Percentiles rank a stretch among this genome's conserved stretches.
Conservation (phyloP, 192 early-diverging fungal genomes). For the Coemansia furcata region DNA sequence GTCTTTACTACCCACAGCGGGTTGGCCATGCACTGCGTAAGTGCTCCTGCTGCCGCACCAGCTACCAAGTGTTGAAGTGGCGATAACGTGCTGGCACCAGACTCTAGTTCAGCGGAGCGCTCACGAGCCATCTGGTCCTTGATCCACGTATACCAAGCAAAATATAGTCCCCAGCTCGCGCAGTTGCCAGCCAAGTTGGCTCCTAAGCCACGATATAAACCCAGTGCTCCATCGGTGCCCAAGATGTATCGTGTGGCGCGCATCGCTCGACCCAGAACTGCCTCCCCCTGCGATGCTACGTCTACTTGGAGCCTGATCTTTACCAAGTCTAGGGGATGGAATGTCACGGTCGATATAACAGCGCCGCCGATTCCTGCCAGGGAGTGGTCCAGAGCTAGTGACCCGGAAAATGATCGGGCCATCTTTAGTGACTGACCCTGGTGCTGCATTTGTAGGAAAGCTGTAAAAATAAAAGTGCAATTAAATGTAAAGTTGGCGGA, state of each 20-base stretch:
- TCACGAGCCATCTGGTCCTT: slow-evolving; percentile 45
- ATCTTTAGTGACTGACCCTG: slow-evolving; percentile 15
- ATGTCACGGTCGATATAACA: slow-evolving; percentile 69
- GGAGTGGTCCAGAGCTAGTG: slow-evolving; percentile 71
- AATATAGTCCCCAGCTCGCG: slow-evolving; percentile 96
- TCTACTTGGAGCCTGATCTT: slow-evolving; percentile 91
- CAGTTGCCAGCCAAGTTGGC: slow-evolving; percentile 91
- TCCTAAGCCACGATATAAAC: slow-evolving; percentile 87
- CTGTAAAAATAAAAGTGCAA: neutral
- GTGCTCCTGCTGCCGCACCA: slow-evolving; percentile 72
- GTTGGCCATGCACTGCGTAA: slow-evolving; percentile 72
- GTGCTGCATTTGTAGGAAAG: slow-evolving; percentile 6
- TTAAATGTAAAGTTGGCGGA: neutral
- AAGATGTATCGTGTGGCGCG: slow-evolving; percentile 61
- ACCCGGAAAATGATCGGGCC: slow-evolving; percentile 45
- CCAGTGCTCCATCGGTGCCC: slow-evolving; percentile 59
- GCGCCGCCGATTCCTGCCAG: slow-evolving; percentile 87
- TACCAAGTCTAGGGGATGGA: slow-evolving; percentile 94
- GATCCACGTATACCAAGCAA: slow-evolving; percentile 76
- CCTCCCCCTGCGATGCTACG: slow-evolving; percentile 51
- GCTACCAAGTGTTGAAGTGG: slow-evolving; percentile 78
- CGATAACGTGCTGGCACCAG: slow-evolving; percentile 57
- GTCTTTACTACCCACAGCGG: slow-evolving; percentile 87
- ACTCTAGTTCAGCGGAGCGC: slow-evolving; percentile 42
- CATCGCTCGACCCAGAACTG: slow-evolving; percentile 64